Evolutionary conservation across 495 filamentous ascomycete genomes (phyloP), one percentile per base, ranked within the genome.

Genomic region (Penicillium crystallinum): DNA sequence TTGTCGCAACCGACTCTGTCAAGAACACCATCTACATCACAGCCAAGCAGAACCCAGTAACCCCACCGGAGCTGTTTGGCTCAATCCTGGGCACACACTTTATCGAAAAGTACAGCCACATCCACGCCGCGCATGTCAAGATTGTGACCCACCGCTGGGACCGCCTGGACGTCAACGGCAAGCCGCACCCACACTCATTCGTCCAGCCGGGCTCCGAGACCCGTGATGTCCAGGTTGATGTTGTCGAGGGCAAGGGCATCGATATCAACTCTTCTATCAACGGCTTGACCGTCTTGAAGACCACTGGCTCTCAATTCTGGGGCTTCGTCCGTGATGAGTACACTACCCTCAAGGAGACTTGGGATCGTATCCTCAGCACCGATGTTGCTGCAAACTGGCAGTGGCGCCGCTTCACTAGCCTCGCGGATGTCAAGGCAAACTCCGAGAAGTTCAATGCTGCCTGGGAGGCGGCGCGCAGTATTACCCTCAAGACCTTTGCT

Each of bases 21-120:
- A 98, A 98, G 76, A 96, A 98, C 74, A 96, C 91, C 56, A 84
- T 90, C 74, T 96, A 92, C 73, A 90, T 97, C 80, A 77, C 84
- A 47, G 92, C 93, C 57, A 97, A 96, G 72, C 88, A 95, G 67
- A 79, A 92, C 77, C 89, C 93, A 41, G 88, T 97, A 51, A 90
- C 84, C 44, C 91, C 93, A 17, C 93, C 93, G 2, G 93, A 98
- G 74, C 82, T 95, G 42, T 98, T 93, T 65, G 93, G 84, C 59
- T 81, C 84, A 63, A 86, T 87, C 57, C 71, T 97, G 25, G 89
- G 84, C 47, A 79, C 82, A 53, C 93, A 97, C 78, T 97, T 97
- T 77, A 67, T 95, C 65, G 79, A 86, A 59, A 89, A 73, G 45
- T 98, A 98, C 75, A 58, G 78, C 12, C 93, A 97, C 76, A 95